A percentile compares a stretch with the other conserved stretches of the same genome.
Evolutionary conservation across 352 stramenopile species (phyloP).

Genomic region (Pythium oligandrum): DNA sequence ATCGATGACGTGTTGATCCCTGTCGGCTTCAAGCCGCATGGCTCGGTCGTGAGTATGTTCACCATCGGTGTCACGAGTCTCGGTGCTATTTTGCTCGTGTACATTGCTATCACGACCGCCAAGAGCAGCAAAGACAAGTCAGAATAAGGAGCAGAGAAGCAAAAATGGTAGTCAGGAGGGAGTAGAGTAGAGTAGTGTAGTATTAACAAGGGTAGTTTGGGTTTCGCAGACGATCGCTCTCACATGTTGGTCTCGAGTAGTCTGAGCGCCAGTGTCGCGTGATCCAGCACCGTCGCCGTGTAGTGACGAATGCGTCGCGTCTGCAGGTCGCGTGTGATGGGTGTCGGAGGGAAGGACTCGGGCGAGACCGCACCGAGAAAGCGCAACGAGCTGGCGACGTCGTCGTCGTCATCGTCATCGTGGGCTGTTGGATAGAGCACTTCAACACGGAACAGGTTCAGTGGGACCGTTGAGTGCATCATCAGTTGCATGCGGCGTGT

Average conservation of each 20-base stretch:
- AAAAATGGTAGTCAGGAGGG: no score
- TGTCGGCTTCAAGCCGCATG: constrained; percentile 14
- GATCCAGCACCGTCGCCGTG: constrained; percentile 70
- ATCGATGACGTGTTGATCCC: constrained; percentile 8
- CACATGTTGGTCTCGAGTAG: constrained; percentile 38
- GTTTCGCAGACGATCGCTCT: no score
- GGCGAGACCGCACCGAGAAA: constrained; percentile 57
- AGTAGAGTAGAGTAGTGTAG: no score
- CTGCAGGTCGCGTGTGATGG: constrained; percentile 69
- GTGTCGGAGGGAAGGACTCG: constrained; percentile 77
- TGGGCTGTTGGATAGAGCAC: constrained; percentile 33
- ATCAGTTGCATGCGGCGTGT: constrained; percentile 65
- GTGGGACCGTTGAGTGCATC: constrained; percentile 73
- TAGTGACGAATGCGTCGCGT: constrained; percentile 71
- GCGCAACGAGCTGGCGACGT: constrained; percentile 8
- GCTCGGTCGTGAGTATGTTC: constrained; percentile 12
- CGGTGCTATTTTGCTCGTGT: constrained; percentile 17
- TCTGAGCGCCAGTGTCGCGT: constrained; percentile 59
- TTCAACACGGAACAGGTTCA: constrained; percentile 72
- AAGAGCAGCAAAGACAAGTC: no score
- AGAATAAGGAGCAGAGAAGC: no score
- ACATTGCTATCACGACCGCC: background rate
- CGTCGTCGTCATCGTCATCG: constrained; percentile 20
- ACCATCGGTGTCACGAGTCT: constrained; percentile 18
- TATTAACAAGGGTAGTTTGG: no score